Percentiles rank a stretch among this genome's conserved stretches.
Evolutionary conservation across 2,329 filamentous ascomycete species (phyloP).

Genomic region (Cladosporium sp.): DNA sequence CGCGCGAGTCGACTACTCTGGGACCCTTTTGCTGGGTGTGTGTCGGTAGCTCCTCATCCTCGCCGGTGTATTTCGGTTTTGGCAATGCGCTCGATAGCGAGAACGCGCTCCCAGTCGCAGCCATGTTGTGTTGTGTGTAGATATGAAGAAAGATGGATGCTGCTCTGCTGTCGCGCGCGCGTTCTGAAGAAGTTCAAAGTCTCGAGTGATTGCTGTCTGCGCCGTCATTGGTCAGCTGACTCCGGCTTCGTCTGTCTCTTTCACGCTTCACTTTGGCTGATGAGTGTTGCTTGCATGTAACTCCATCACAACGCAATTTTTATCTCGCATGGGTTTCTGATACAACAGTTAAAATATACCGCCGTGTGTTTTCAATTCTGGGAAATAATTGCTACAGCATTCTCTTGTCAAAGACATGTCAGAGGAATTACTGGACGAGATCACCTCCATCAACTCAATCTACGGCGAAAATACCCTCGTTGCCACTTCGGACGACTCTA

Average conservation of each 20-base stretch:
- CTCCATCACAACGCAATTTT: neutral
- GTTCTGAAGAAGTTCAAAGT: constrained; percentile 13
- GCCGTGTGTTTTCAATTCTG: neutral
- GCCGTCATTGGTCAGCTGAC: neutral
- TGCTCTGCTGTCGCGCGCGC: neutral
- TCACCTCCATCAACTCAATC: constrained; percentile 82
- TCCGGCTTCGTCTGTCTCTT: neutral
- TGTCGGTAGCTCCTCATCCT: constrained; percentile 76
- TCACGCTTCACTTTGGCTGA: constrained; percentile 3
- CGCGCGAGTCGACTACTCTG: constrained; percentile 74
- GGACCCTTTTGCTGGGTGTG: constrained; percentile 76
- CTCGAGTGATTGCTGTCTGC: neutral
- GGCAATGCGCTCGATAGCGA: constrained; percentile 79
- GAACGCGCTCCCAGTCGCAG: constrained; percentile 16
- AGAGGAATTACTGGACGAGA: constrained; percentile 64
- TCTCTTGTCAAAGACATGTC: constrained; percentile 28
- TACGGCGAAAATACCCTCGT: constrained; percentile 68
- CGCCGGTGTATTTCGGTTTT: constrained; percentile 86
- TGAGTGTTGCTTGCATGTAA: neutral
- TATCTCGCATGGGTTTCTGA: neutral
- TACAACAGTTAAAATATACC: neutral
- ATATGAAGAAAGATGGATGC: neutral
- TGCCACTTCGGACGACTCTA: constrained; percentile 21
- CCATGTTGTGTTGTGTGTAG: constrained; percentile 1
- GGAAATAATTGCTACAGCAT: neutral